Conservation (phyloP, 2,329 filamentous ascomycete species). For the Cercospora zeae-maydis region DNA sequence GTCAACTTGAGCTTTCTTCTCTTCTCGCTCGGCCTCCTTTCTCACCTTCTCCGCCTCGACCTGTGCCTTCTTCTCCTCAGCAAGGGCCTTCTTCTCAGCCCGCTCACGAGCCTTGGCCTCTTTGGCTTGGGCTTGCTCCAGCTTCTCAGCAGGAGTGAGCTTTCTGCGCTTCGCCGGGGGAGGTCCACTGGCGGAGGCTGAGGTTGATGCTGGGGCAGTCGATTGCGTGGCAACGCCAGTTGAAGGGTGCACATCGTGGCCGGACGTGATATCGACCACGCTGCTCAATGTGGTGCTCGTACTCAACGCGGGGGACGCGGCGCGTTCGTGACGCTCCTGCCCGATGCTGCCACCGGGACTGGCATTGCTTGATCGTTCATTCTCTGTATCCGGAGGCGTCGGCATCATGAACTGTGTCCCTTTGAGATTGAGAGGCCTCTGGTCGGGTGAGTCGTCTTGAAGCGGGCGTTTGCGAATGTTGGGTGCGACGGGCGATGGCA, state of each 20-base stretch:
- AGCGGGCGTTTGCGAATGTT: slow-evolving; percentile 30
- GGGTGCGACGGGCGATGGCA: slow-evolving; percentile 30
- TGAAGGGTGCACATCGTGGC: slow-evolving; percentile 13
- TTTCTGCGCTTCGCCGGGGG: slow-evolving; percentile 43
- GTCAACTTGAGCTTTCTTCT: slow-evolving; percentile 42
- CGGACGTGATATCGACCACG: slow-evolving; percentile 25
- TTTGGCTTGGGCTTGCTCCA: slow-evolving; percentile 31
- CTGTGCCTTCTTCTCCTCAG: slow-evolving; percentile 34
- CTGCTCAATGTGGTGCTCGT: slow-evolving; percentile 35
- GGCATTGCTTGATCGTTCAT: slow-evolving; percentile 29
- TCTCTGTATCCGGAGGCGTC: slow-evolving; percentile 34
- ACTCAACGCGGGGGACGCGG: slow-evolving; percentile 34
- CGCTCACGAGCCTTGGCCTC: slow-evolving; percentile 33
- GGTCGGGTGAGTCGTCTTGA: slow-evolving; percentile 25
- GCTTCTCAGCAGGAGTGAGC: slow-evolving; percentile 43
- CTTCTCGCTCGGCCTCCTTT: slow-evolving; percentile 40
- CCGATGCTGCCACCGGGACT: slow-evolving; percentile 25
- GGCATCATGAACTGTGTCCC: slow-evolving; percentile 37
- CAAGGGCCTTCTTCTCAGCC: slow-evolving; percentile 26
- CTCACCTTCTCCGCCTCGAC: slow-evolving; percentile 36
- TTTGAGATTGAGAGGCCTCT: slow-evolving; percentile 34
- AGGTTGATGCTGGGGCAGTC: slow-evolving; percentile 4
- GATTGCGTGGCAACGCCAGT: slow-evolving; percentile 12
- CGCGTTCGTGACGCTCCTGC: slow-evolving; percentile 17
- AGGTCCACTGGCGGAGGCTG: slow-evolving; percentile 15